phyloP scores from a whole-genome alignment of 192 early-diverging fungal species.

The Piromyces finnis region DNA sequence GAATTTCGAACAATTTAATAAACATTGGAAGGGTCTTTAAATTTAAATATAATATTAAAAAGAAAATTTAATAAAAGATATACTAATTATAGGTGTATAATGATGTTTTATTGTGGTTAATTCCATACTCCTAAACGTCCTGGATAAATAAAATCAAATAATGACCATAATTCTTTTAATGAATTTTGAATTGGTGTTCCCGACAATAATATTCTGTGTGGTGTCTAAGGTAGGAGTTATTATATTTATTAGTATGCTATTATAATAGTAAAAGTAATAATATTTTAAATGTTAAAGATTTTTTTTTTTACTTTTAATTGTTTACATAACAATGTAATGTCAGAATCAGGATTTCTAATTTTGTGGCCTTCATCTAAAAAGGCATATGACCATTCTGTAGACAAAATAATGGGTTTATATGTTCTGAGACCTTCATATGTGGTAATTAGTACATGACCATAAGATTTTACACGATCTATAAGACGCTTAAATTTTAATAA shows the following conservation, averaged over 20 bases:
- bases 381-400: slow-evolving; percentile 63
- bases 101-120: too few relatives aligned
- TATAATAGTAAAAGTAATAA: too few relatives aligned
- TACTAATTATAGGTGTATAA: too few relatives aligned
- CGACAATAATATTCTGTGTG: slow-evolving; percentile 53
- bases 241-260: too few relatives aligned
- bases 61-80: too few relatives aligned
- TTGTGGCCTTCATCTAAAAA: slow-evolving; percentile 94
- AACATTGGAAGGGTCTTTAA: slow-evolving; percentile 60
- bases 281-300: too few relatives aligned
- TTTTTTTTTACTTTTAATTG: slow-evolving; percentile 25
- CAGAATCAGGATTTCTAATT: slow-evolving; percentile 87
- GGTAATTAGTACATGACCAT: slow-evolving; percentile 58
- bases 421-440: slow-evolving; percentile 70
- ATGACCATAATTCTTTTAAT: slow-evolving; percentile 60
- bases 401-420: slow-evolving; percentile 46
- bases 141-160: slow-evolving; percentile 66
- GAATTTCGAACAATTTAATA: slow-evolving; percentile 76
- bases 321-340: slow-evolving; percentile 55
- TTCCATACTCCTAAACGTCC: slow-evolving; percentile 36
- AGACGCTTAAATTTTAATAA: not conserved
- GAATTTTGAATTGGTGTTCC: slow-evolving; percentile 73
- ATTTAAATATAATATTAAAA: slow-evolving; percentile 1
- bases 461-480: not conserved
- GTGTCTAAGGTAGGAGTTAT: slow-evolving; percentile 22